These are phyloP conservation scores for Lunasporangiospora selenospora DNA, from an alignment of 192 early-diverging fungal species.

Conservation along the genomic window DNA sequence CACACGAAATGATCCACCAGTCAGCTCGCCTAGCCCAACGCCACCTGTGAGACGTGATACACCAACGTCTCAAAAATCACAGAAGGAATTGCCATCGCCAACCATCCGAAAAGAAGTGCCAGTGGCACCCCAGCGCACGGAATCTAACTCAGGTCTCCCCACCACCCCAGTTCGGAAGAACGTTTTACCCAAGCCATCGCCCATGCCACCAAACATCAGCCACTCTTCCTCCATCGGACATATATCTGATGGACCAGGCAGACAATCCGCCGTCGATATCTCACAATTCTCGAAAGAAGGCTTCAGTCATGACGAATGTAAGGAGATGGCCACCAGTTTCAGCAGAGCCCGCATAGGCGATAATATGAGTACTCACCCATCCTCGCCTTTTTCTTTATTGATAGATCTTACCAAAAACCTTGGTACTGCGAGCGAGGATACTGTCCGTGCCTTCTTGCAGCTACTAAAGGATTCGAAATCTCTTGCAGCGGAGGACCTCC, in stretches of 20 bases:
- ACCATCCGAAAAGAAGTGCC: constrained; percentile 13
- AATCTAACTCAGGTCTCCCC: constrained; percentile 10
- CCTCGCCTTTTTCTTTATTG: too few species aligned
- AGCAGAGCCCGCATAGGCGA: background rate
- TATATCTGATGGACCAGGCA: constrained; percentile 6
- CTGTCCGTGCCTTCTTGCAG: constrained; percentile 59
- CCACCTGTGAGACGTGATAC: constrained; percentile 38
- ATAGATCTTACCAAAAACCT: constrained; percentile 62
- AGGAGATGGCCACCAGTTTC: background rate
- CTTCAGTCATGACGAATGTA: constrained; percentile 63
- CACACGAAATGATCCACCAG: constrained; percentile 9
- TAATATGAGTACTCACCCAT: background rate
- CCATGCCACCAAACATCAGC: constrained; percentile 11
- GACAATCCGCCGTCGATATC: constrained; percentile 52
- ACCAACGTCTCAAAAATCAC: constrained; percentile 27
- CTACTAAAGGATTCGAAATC: constrained; percentile 70
- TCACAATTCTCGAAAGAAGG: constrained; percentile 57
- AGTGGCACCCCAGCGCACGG: constrained; percentile 12
- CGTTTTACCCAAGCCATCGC: constrained; percentile 33
- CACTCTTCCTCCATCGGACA: background rate
- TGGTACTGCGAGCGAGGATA: constrained; percentile 63
- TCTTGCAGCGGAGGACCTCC: constrained; percentile 71
- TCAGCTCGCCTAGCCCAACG: constrained; percentile 19
- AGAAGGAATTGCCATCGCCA: constrained; percentile 33
- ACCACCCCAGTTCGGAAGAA: constrained; percentile 37